Conservation (phyloP, 352 stramenopile species). For the Phytophthora pisi region DNA sequence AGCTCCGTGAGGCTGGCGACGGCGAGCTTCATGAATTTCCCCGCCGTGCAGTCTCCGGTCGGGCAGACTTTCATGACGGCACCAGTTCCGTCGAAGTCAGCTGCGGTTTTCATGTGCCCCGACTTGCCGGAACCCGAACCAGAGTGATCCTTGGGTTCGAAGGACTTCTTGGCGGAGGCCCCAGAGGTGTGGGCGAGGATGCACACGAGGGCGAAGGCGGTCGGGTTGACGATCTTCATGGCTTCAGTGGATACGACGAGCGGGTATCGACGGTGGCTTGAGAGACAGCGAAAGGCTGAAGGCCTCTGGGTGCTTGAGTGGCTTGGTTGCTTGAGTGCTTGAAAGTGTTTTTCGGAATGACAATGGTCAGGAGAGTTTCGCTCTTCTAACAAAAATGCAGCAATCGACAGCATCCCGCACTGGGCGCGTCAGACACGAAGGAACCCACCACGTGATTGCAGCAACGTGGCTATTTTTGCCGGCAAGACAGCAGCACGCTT, state of each 20-base stretch:
- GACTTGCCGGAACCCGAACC: not conserved
- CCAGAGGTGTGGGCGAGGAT: conserved; percentile 7
- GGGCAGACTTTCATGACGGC: conserved; percentile 53
- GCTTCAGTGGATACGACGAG: not conserved
- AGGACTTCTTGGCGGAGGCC: conserved; percentile 11
- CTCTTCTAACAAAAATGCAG: not conserved
- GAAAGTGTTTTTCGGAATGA: conserved; percentile 25
- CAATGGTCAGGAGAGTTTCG: not conserved
- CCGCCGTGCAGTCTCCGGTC: conserved; percentile 69
- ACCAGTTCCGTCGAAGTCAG: conserved; percentile 37
- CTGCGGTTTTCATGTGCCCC: conserved; percentile 35
- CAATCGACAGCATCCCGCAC: not conserved
- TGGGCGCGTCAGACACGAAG: not conserved
- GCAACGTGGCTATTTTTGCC: not conserved
- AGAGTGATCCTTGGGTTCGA: conserved; percentile 3
- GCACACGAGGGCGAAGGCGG: conserved; percentile 15
- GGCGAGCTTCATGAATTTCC: conserved; percentile 93
- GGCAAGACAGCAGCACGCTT: not conserved
- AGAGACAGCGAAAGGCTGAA: not conserved
- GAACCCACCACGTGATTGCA: not conserved
- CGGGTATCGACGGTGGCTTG: not conserved
- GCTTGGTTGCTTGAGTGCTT: conserved; percentile 11
- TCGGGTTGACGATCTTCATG: conserved; percentile 32
- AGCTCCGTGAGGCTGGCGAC: conserved; percentile 40
- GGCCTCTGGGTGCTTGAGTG: conserved; percentile 3